A percentile compares a stretch with the other conserved stretches of the same genome.
Evolutionary conservation across 257 asterid genomes (phyloP).

Genomic region (Jasminum sambac): DNA sequence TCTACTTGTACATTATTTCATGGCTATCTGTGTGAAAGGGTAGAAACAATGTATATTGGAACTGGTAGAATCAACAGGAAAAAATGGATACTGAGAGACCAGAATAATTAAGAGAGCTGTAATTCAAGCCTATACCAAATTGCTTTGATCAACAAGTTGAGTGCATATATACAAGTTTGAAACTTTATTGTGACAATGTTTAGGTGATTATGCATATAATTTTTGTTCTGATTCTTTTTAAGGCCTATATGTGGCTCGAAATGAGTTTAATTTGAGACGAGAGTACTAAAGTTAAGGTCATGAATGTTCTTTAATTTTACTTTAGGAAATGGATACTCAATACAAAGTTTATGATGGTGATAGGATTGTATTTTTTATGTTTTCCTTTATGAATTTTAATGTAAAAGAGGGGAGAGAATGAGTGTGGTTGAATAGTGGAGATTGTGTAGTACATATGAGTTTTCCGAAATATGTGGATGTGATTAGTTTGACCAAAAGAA

Average conservation of each 20-base stretch:
- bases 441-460: no score
- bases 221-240: neutral
- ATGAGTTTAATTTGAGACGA: no score
- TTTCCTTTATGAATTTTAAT: no score
- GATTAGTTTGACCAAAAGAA: no score
- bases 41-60: conserved; percentile 30
- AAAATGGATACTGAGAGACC: conserved; percentile 6
- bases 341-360: no score
- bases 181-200: neutral
- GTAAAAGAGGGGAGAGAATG: no score
- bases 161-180: neutral
- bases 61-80: conserved; percentile 26
- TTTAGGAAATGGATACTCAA: no score
- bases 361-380: no score
- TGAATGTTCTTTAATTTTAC: no score
- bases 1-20: conserved; percentile 38
- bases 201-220: neutral
- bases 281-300: no score
- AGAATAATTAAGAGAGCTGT: neutral
- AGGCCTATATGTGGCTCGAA: neutral
- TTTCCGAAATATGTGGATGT: no score
- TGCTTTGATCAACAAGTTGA: neutral
- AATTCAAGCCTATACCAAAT: neutral
- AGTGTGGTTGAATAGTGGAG: no score
- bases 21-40: conserved; percentile 27